phyloP scores from a whole-genome alignment of 1,139 yeast genomes.

The Suhomyces guaymorum region DNA sequence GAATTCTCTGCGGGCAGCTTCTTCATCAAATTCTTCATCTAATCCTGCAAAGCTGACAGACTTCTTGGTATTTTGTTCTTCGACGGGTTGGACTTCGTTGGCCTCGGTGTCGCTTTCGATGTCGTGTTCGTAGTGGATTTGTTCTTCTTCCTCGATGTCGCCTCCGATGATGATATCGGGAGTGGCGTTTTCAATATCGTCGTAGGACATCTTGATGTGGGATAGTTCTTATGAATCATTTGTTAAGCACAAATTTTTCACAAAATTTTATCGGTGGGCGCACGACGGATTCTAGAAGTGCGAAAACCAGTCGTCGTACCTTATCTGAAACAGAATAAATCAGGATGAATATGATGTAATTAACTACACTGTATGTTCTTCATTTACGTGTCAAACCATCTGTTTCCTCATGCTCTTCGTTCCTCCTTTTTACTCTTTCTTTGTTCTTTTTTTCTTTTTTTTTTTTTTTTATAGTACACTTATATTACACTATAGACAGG shows the following conservation, averaged over 20 bases:
- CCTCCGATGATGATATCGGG: slow-evolving; percentile 89
- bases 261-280: slow-evolving; percentile 11
- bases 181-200: slow-evolving; percentile 80
- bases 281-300: slow-evolving; percentile 6
- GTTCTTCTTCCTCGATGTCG: slow-evolving; percentile 47
- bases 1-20: slow-evolving; percentile 72
- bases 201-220: slow-evolving; percentile 43
- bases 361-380: too few relatives aligned
- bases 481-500: slow-evolving; percentile 5
- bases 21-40: slow-evolving; percentile 62
- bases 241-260: slow-evolving; percentile 20
- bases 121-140: slow-evolving; percentile 44
- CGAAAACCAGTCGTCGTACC: too few relatives aligned
- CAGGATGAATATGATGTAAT: too few relatives aligned
- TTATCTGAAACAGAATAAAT: too few relatives aligned
- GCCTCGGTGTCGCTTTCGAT: slow-evolving; percentile 54
- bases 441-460: too few relatives aligned
- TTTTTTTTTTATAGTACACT: not conserved
- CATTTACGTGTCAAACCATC: too few relatives aligned
- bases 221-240: slow-evolving; percentile 5
- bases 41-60: slow-evolving; percentile 81
- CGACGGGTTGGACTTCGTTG: slow-evolving; percentile 24
- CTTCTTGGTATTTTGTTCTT: slow-evolving; percentile 57
- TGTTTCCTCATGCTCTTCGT: too few relatives aligned
- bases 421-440: too few relatives aligned